A percentile compares a stretch with the other conserved stretches of the same genome.
Conservation (phyloP, 2,329 filamentous ascomycete species). For the Diplodia mutila region DNA sequence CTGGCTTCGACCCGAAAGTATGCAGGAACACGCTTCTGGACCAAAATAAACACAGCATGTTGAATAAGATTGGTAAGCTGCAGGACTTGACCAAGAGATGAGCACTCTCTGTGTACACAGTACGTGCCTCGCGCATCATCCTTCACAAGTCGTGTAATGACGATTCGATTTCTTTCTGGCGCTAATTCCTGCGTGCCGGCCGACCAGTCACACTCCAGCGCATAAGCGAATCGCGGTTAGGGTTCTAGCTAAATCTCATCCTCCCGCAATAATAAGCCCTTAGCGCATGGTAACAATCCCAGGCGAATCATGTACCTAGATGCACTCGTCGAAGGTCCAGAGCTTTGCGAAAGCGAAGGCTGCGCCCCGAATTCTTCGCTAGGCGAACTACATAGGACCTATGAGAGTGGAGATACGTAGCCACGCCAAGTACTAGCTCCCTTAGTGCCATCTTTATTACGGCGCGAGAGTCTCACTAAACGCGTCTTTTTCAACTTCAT, state of each 20-base stretch:
- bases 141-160: background rate
- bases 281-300: background rate
- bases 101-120: too few species aligned
- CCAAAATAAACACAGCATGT: too few species aligned
- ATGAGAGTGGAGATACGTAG: background rate
- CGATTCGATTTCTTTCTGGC: background rate
- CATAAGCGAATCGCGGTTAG: background rate
- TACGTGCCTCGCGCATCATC: background rate
- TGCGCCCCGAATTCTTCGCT: background rate
- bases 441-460: background rate
- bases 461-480: background rate
- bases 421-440: background rate
- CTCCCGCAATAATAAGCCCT: background rate
- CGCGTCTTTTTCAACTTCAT: background rate
- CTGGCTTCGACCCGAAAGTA: too few species aligned
- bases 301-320: background rate
- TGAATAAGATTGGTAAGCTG: too few species aligned
- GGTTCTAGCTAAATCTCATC: background rate
- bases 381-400: background rate
- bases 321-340: background rate
- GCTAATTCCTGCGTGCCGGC: background rate
- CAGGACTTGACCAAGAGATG: too few species aligned
- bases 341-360: background rate
- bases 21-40: too few species aligned
- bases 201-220: background rate